Evolutionary conservation across 257 asterid genomes (phyloP).

Genomic region (Solanum infundibuliforme): DNA sequence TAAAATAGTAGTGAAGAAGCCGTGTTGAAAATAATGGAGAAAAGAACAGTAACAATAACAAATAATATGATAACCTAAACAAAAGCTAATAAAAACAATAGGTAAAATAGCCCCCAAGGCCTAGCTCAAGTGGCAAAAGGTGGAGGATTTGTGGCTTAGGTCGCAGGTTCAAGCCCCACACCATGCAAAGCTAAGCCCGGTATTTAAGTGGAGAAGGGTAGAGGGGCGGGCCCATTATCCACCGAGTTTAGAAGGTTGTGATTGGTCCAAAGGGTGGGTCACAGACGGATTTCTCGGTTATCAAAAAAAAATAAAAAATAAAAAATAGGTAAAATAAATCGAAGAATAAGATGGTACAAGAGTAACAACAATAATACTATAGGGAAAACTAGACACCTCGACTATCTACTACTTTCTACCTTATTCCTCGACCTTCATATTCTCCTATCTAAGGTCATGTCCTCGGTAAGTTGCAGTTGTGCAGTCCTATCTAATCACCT

Average conservation of each 20-base stretch:
- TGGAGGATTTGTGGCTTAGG: too few relatives aligned
- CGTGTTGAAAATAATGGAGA: not conserved
- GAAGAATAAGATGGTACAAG: not conserved
- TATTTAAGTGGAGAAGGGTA: too few relatives aligned
- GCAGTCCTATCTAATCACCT: not conserved
- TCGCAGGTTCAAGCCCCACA: too few relatives aligned
- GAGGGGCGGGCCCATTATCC: too few relatives aligned
- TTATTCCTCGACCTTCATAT: not conserved
- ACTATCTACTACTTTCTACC: not conserved
- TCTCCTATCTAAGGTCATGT: not conserved
- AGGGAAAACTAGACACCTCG: not conserved
- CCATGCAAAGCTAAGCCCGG: too few relatives aligned
- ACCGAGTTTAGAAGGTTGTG: too few relatives aligned
- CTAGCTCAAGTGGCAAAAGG: too few relatives aligned
- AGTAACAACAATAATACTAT: not conserved
- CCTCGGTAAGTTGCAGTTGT: not conserved
- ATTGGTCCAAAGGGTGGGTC: too few relatives aligned
- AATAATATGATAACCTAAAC: not conserved
- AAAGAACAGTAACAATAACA: too few relatives aligned
- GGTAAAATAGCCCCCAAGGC: not conserved
- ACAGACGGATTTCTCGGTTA: too few relatives aligned
- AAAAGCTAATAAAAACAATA: not conserved
- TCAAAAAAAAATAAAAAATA: too few relatives aligned
- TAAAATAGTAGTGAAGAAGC: not conserved
- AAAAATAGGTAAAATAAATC: not conserved